Evolutionary conservation across 164 flowering plant genomes (phyloP), one percentile per base, ranked within the genome.

Genomic region (Protea cynaroides): DNA sequence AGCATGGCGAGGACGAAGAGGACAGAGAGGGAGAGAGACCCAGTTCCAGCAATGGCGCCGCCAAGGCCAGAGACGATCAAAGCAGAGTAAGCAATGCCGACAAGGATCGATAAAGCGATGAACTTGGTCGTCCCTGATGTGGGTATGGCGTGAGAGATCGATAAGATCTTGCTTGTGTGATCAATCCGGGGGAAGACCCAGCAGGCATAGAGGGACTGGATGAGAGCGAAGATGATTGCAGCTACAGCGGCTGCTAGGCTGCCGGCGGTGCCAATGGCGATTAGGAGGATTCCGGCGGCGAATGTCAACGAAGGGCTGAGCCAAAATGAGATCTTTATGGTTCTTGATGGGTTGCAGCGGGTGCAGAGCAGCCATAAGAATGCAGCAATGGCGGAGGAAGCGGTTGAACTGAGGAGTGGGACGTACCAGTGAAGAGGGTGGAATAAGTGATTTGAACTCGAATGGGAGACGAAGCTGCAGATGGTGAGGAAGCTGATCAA

Each of bases 201-300:
- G 63, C 88, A 83, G 3, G 74, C 76, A 47, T 87, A 83, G 17
- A 87, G 64, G 21, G 86, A 79, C 25, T 72, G 84, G 36, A 68
- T 36, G 17, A 82, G 11, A 3, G 83, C 65, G 24, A 68, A 74
- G 12, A 83, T n/a, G 6, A 85, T 19, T 9, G 71, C 51, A 25
- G 81, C 1, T 22, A 64, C 75, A 1, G 79, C 84, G 0, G 55
- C 54, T 1, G 70, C 75, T 1, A 79, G 56, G 56, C 86, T 60
- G 10, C 58, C 74, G 8, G 71, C 25, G 8, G 81, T 67, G 38
- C 75, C 80, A 6, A 74, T 67, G 17, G 59, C 38, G 25, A 87
- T 66, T n/a, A 83, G 60, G 4, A 86, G 56, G 1, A 89, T 19
- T 0, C 80, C 83, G n/a, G 68, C 61, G 0, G 75, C 80, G 12